A percentile compares a stretch with the other conserved stretches of the same genome.
These are phyloP conservation scores for Phylloporus rhodoxanthus DNA, from an alignment of 768 basidiomycete genomes.

Conservation along the genomic window DNA sequence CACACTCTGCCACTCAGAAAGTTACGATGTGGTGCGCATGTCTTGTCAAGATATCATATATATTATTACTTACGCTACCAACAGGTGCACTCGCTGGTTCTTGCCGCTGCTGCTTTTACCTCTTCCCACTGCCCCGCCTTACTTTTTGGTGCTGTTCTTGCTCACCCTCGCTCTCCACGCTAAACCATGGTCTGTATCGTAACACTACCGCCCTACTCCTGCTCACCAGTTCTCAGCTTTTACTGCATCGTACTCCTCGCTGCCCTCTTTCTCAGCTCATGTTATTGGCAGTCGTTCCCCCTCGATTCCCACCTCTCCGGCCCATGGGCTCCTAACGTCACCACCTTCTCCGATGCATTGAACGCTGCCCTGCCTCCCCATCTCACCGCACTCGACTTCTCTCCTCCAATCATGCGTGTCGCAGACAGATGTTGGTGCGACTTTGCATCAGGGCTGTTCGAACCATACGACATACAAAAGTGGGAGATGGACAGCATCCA, in stretches of 20 bases:
- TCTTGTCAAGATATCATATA: background rate
- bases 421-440: constrained; percentile 87
- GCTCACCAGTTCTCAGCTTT: constrained; percentile 46
- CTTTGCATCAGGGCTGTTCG: constrained; percentile 60
- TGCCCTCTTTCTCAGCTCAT: constrained; percentile 81
- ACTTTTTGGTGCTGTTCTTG: constrained; percentile 71
- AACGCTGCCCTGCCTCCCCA: constrained; percentile 40
- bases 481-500: constrained; percentile 70
- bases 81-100: constrained; percentile 84
- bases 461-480: constrained; percentile 67
- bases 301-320: constrained; percentile 53
- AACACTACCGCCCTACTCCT: background rate
- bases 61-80: background rate
- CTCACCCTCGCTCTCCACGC: constrained; percentile 76
- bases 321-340: constrained; percentile 67
- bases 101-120: constrained; percentile 71
- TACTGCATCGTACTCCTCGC: constrained; percentile 81
- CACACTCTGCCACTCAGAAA: background rate
- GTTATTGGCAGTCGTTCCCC: constrained; percentile 84
- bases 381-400: constrained; percentile 33
- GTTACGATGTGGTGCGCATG: constrained; percentile 52
- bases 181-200: constrained; percentile 64
- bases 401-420: constrained; percentile 57
- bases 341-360: constrained; percentile 66
- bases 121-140: constrained; percentile 74